A percentile compares a stretch with the other conserved stretches of the same genome.
Conservation (phyloP, 2,329 filamentous ascomycete species). For the Diaporthe ampelina region DNA sequence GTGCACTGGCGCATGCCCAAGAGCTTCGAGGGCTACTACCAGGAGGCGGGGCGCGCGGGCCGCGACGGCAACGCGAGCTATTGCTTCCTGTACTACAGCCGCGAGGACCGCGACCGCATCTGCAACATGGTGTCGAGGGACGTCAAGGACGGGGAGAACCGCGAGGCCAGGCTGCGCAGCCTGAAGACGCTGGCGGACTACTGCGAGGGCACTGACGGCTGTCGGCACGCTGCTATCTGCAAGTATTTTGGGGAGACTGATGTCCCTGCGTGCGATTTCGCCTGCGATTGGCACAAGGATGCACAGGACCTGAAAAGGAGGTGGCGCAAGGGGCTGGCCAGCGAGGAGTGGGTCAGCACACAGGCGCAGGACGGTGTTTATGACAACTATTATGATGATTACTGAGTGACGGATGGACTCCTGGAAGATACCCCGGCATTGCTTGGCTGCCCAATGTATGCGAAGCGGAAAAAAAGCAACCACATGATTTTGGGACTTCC, state of each 20-base stretch:
- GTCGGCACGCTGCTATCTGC: conserved; percentile 82
- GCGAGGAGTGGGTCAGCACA: conserved; percentile 74
- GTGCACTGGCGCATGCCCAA: conserved; percentile 95
- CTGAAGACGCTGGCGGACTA: conserved; percentile 80
- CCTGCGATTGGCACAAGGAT: conserved; percentile 86
- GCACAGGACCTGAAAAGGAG: conserved; percentile 67
- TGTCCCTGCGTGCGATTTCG: conserved; percentile 75
- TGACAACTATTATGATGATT: conserved; percentile 67
- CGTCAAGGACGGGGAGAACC: conserved; percentile 57
- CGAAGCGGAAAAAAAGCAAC: neutral
- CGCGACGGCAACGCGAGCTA: conserved; percentile 89
- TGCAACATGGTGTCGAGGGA: conserved; percentile 68
- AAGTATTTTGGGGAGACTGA: conserved; percentile 81
- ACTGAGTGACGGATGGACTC: conserved; percentile 33
- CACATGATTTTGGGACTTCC: neutral
- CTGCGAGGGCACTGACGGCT: conserved; percentile 81
- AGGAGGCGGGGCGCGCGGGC: conserved; percentile 93
- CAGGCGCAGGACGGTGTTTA: conserved; percentile 72
- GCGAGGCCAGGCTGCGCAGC: conserved; percentile 70
- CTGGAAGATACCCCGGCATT: conserved; percentile 38
- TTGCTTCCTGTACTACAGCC: conserved; percentile 92
- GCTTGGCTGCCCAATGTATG: conserved; percentile 10
- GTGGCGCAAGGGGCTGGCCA: conserved; percentile 68
- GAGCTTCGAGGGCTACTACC: conserved; percentile 95
- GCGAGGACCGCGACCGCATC: conserved; percentile 85